Evolutionary conservation across 148 eudicot genomes (phyloP).

Genomic region (Cornus controversa): DNA sequence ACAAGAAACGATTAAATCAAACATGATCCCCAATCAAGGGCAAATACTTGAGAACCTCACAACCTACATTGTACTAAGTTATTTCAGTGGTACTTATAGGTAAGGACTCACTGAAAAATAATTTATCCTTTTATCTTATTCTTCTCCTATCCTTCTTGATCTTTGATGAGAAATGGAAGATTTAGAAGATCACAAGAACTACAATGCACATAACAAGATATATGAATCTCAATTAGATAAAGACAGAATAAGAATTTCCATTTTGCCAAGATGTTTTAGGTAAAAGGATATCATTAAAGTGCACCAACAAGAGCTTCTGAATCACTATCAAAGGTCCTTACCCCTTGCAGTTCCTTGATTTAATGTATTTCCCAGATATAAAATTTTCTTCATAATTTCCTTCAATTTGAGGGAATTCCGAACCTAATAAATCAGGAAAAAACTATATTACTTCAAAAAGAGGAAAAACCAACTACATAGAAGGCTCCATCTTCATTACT

Average conservation of each 20-base stretch:
- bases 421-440: constrained; percentile 42
- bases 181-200: not conserved
- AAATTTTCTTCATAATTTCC: constrained; percentile 76
- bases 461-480: constrained; percentile 13
- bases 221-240: no score
- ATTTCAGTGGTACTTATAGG: no score
- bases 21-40: not conserved
- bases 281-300: not conserved
- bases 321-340: constrained; percentile 25
- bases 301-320: not conserved
- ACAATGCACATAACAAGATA: not conserved
- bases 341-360: constrained; percentile 97
- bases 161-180: not conserved
- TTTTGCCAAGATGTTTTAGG: not conserved
- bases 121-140: constrained; percentile 5
- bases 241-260: not conserved
- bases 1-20: not conserved
- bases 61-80: not conserved
- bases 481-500: constrained; percentile 13
- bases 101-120: not conserved
- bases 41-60: no score
- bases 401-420: constrained; percentile 75
- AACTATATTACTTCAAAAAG: constrained; percentile 16
- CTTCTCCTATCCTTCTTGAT: not conserved
- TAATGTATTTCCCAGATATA: constrained; percentile 75